Conservation (phyloP, 306 rosid species). For the Vigna nakashimae region DNA sequence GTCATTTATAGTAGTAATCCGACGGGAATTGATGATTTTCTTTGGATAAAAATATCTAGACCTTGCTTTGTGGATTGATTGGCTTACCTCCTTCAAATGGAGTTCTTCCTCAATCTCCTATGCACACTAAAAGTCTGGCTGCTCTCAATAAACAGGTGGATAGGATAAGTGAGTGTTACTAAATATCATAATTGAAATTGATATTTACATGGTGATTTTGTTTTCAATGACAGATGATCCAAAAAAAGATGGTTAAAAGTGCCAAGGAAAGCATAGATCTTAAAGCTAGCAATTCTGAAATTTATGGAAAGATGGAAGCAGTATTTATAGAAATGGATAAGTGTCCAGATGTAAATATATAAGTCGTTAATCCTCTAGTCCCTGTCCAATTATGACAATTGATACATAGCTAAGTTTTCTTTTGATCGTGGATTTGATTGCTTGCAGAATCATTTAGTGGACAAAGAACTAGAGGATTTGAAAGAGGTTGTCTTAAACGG, state of each 20-base stretch:
- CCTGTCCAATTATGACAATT: not conserved
- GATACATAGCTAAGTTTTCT: not conserved
- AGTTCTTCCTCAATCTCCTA: slow-evolving; percentile 92
- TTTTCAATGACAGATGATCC: slow-evolving; percentile 59
- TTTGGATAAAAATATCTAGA: slow-evolving; percentile 50
- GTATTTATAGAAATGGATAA: slow-evolving; percentile 84
- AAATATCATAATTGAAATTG: slow-evolving; percentile 23
- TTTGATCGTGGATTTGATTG: slow-evolving; percentile 36
- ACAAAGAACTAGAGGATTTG: slow-evolving; percentile 75
- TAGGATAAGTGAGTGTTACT: slow-evolving; percentile 17
- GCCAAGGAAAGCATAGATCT: slow-evolving; percentile 77
- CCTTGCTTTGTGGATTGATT: slow-evolving; percentile 82
- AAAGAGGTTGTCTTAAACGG: slow-evolving; percentile 72
- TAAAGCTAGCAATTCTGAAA: slow-evolving; percentile 77
- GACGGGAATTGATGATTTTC: slow-evolving; percentile 24
- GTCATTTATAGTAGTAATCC: not conserved
- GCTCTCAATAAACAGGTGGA: slow-evolving; percentile 77
- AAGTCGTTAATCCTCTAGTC: not conserved
- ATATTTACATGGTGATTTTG: slow-evolving; percentile 19
- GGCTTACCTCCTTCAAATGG: slow-evolving; percentile 96
- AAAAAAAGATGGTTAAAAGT: slow-evolving; percentile 75
- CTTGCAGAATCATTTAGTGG: slow-evolving; percentile 59
- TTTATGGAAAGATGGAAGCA: slow-evolving; percentile 79
- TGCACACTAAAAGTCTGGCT: slow-evolving; percentile 93
- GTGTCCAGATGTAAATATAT: slow-evolving; percentile 53